Evolutionary conservation across 2,329 filamentous ascomycete genomes (phyloP).

Genomic region (Zopfia rhizophila): DNA sequence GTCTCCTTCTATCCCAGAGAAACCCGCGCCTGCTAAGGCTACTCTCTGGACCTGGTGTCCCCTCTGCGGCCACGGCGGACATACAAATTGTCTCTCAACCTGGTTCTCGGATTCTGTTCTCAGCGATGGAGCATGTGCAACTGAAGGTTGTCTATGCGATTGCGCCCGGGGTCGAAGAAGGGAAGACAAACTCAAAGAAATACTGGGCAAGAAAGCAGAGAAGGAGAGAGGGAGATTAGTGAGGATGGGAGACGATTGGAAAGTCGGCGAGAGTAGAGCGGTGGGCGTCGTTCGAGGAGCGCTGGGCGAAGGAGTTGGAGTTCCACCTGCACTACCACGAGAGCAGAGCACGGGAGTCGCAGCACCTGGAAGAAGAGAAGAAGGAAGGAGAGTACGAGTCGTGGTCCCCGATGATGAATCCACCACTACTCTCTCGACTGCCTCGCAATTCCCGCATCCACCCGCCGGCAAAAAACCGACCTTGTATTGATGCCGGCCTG

Average conservation of each 20-base stretch:
- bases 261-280: conserved; percentile 55
- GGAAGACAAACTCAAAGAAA: conserved; percentile 43
- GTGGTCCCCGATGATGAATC: conserved; percentile 27
- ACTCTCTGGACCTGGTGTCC: conserved; percentile 67
- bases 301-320: conserved; percentile 33
- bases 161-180: conserved; percentile 62
- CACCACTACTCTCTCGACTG: too few relatives aligned
- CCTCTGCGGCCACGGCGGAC: conserved; percentile 69
- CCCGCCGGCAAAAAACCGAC: too few relatives aligned
- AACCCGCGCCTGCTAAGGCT: conserved; percentile 36
- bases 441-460: too few relatives aligned
- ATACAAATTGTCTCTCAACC: conserved; percentile 65
- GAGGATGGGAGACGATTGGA: conserved; percentile 54
- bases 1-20: conserved; percentile 36
- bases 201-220: conserved; percentile 41
- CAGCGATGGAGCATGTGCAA: conserved; percentile 66
- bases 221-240: conserved; percentile 48
- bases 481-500: too few relatives aligned
- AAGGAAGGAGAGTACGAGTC: conserved; percentile 43
- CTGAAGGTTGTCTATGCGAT: conserved; percentile 68
- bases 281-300: conserved; percentile 51
- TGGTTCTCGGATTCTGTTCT: conserved; percentile 63
- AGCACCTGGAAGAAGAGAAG: conserved; percentile 29
- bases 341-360: too few relatives aligned
- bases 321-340: too few relatives aligned